These are phyloP conservation scores for Aureobasidium sp. DNA, from an alignment of 2,329 filamentous ascomycete species.

Conservation along the genomic window DNA sequence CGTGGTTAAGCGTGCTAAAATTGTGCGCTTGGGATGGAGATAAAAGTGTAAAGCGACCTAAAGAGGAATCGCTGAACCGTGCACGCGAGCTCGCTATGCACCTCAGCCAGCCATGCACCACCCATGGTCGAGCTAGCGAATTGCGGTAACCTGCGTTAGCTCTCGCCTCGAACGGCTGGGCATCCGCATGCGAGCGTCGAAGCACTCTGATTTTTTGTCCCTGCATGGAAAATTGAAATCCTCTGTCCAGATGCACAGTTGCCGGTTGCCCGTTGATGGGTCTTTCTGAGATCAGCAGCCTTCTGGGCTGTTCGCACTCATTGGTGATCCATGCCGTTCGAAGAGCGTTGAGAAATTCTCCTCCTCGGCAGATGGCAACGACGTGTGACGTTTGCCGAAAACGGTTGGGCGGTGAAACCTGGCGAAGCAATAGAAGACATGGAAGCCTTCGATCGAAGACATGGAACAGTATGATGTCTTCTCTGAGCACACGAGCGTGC, in stretches of 20 bases:
- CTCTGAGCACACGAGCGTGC: not conserved
- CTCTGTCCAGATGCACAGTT: not conserved
- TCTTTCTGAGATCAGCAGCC: not conserved
- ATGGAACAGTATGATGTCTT: not conserved
- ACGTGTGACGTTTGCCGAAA: not conserved
- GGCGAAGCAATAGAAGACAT: not conserved
- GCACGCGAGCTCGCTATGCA: not conserved
- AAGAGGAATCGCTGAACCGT: not conserved
- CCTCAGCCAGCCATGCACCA: not conserved
- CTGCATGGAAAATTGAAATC: not conserved
- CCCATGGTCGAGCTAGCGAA: not conserved
- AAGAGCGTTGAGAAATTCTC: not conserved
- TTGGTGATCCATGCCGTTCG: not conserved
- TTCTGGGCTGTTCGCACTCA: not conserved
- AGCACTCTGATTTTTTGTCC: not conserved
- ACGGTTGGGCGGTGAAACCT: not conserved
- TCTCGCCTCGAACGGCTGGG: not conserved
- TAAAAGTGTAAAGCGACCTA: constrained; percentile 4
- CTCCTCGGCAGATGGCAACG: not conserved
- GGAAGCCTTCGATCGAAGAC: not conserved
- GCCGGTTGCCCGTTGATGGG: not conserved
- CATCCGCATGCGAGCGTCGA: not conserved
- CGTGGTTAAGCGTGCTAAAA: constrained; percentile 6
- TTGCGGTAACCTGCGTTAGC: constrained; percentile 4
- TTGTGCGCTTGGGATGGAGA: not conserved